Evolutionary conservation across 2,329 filamentous ascomycete genomes (phyloP), one percentile per base, ranked within the genome.

Genomic region (Cladosporium sp.): DNA sequence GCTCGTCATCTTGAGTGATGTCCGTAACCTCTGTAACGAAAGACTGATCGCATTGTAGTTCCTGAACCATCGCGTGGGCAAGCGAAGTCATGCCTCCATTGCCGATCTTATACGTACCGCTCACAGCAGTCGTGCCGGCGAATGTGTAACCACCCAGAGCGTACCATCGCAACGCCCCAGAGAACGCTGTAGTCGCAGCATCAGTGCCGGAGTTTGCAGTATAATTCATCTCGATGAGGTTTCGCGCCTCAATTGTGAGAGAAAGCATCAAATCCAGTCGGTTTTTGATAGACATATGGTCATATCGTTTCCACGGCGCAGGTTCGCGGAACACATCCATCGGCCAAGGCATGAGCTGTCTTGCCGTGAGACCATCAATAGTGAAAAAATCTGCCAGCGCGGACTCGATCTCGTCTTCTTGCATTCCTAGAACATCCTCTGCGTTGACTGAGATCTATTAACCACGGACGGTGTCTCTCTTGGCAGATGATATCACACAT

Each of bases 341-440:
- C 0, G 78, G 77, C 49, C 72, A 79, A 0, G 77, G 77, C 76
- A 79, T 78, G 1, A 79, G 51, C 0, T 73, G 66, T 4, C 72
- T 67, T 43, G 75, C 75, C 8, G 68, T 66, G 1, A 70, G 7
- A 2, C 74, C 76, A 54, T 77, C 76, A 14, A 78, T 66, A 7
- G 34, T 39, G 34, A 18, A 77, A 63, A 79, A 76, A 18, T 69
- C 59, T 0, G 75, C 75, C 8, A 73, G 56, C 23, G 64, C 36
- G 1, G 43, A 23, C 32, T 64, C 58, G 51, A 65, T 39, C 7
- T 49, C 57, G 23, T 48, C 39, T 28, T 58, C 58, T 16, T 39
- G 36, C 18, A 26, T 30, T 7, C 2, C 30, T 10, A 48, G 14
- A 28, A 39, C 34, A 18, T 39, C 34, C 18, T 39, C 34, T 11